These are phyloP conservation scores for Hypoxylon cercidicola DNA, from an alignment of 495 filamentous ascomycete species.

Conservation along the genomic window DNA sequence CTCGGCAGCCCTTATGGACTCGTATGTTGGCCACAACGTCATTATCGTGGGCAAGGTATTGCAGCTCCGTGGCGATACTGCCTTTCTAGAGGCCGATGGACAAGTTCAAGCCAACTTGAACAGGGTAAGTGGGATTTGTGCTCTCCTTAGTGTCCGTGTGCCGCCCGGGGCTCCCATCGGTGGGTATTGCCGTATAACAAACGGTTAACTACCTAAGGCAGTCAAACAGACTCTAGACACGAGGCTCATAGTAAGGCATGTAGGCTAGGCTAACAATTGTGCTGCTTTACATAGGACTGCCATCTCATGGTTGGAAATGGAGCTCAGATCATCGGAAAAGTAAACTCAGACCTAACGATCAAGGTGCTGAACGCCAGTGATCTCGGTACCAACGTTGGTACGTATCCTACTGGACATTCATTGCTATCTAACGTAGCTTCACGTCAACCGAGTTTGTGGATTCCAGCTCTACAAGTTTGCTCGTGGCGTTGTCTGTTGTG, in stretches of 20 bases:
- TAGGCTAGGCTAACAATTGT: slow-evolving; percentile 28
- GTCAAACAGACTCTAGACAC: too few species aligned
- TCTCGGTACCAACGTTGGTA: slow-evolving; percentile 78
- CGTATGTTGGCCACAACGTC: slow-evolving; percentile 76
- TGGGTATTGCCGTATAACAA: too few species aligned
- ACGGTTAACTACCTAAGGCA: too few species aligned
- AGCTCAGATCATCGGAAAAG: slow-evolving; percentile 91
- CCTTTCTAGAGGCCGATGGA: slow-evolving; percentile 79
- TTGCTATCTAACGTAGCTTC: neutral
- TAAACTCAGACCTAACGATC: slow-evolving; percentile 80
- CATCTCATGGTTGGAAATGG: slow-evolving; percentile 82
- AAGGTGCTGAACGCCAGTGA: slow-evolving; percentile 80
- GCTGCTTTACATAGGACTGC: slow-evolving; percentile 65
- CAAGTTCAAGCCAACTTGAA: slow-evolving; percentile 77
- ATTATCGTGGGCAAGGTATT: slow-evolving; percentile 87
- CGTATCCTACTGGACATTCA: slow-evolving; percentile 34
- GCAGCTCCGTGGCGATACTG: slow-evolving; percentile 81
- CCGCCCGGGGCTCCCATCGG: too few species aligned
- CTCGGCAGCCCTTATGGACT: slow-evolving; percentile 71
- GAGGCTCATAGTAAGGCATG: neutral
- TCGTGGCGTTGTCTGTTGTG: too few species aligned
- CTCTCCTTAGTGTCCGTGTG: neutral
- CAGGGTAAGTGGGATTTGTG: slow-evolving; percentile 59
- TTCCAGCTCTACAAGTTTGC: neutral
- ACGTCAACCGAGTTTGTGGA: neutral